These are phyloP conservation scores for Colletotrichum brevisporum DNA, from an alignment of 2,329 filamentous ascomycete genomes.

Conservation along the genomic window DNA sequence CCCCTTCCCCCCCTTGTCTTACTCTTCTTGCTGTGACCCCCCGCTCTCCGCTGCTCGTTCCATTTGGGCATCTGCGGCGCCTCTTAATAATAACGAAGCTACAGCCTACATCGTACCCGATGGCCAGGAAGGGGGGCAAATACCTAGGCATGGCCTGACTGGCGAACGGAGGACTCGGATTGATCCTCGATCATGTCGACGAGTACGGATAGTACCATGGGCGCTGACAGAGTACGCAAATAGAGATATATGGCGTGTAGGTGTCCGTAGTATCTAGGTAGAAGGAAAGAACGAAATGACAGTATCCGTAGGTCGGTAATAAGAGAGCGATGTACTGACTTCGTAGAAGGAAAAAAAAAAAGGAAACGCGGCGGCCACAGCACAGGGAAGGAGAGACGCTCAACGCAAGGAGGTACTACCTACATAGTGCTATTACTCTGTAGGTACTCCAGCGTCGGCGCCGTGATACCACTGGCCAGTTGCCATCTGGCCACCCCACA, in stretches of 20 bases:
- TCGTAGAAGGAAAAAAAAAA: conserved; percentile 1
- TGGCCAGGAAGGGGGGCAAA: conserved; percentile 15
- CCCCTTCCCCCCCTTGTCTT: too few species aligned
- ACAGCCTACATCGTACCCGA: neutral
- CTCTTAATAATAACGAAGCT: neutral
- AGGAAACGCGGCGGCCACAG: neutral
- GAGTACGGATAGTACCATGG: too few species aligned
- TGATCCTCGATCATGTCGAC: neutral
- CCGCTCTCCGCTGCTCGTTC: neutral
- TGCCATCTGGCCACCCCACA: conserved; percentile 7
- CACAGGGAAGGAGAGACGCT: conserved; percentile 2
- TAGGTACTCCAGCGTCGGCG: neutral
- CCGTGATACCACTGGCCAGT: conserved; percentile 19
- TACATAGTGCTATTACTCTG: neutral
- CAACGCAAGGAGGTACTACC: conserved; percentile 12
- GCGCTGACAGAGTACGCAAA: too few species aligned
- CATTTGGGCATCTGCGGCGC: conserved; percentile 3
- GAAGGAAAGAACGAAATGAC: too few species aligned
- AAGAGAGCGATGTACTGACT: too few species aligned
- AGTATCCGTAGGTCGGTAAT: too few species aligned
- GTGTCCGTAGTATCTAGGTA: too few species aligned
- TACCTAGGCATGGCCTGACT: conserved; percentile 2
- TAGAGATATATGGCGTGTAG: too few species aligned
- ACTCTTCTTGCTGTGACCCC: conserved; percentile 22
- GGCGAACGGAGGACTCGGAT: neutral